Evolutionary conservation across 2,329 filamentous ascomycete genomes (phyloP), one percentile per base, ranked within the genome.

Genomic region (Sphaerostilbella broomeana): DNA sequence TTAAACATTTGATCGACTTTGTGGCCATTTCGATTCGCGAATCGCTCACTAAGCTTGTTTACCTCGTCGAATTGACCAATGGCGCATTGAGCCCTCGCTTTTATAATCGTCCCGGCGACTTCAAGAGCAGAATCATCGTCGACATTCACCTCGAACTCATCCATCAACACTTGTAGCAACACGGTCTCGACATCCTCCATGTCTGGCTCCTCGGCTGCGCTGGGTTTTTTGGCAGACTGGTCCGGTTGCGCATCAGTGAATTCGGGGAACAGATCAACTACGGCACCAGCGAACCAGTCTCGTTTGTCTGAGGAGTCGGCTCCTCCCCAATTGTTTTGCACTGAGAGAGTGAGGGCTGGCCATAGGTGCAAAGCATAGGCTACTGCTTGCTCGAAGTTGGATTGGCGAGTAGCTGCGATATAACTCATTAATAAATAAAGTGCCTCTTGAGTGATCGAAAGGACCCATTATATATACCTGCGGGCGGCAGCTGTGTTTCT

Each of bases 101-200:
- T 70, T 59, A 94, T 64, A 43, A 97, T 85, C 51, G 80, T 72
- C 43, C 70, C 68, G 8, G 88, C 88, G 6, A 94, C 77, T 40
- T 81, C 75, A 38, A 75, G 79, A 22, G 81, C 84, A 33, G 82
- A 90, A 52, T 88, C 89, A 61, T 98, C 92, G 55, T 97, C 92
- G 19, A 95, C 77, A 41, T 86, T 82, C 40, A 92, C 84, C 54
- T 95, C 88, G 56, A 97, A 98, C 63, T 98, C 92, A 65, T 97
- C 92, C 47, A 84, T 75, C 83, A 97, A 92, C 45, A 95, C 81
- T 55, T 95, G 86, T 32, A 95, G 69, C 33, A 97, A 70, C 36
- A 94, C 79, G 27, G 82, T 75, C 67, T 97, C 90, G 29, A 95
- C 69, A 52, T 95, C 87, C 47, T 83, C 79, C 13, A 75, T 67